Conservation (phyloP, 768 basidiomycete species). For the Boletus vermiculosoides region DNA sequence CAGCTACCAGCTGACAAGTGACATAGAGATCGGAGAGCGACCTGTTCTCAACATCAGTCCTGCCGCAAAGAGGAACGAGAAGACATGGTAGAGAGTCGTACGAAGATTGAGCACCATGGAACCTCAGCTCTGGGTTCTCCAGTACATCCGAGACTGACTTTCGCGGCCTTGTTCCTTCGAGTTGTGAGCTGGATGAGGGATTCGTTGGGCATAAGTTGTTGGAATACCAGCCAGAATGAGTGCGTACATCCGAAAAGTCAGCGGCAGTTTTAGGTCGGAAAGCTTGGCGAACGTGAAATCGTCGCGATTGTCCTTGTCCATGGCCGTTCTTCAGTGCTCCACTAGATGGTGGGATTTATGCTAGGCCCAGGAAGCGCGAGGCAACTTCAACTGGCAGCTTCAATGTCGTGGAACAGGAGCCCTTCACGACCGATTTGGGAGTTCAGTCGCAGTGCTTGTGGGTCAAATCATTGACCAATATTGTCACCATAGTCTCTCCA, state of each 20-base stretch:
- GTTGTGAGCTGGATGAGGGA: conserved; percentile 59
- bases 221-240: background rate
- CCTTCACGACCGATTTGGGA: conserved; percentile 2
- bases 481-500: background rate
- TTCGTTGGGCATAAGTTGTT: background rate
- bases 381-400: background rate
- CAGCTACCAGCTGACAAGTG: conserved; percentile 86
- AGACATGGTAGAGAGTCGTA: conserved; percentile 31
- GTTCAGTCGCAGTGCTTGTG: background rate
- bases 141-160: conserved; percentile 75
- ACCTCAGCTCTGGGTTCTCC: conserved; percentile 77
- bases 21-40: conserved; percentile 91
- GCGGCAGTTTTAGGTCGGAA: conserved; percentile 82
- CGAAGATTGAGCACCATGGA: conserved; percentile 82
- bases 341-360: background rate
- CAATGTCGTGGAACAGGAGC: background rate
- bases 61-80: conserved; percentile 7
- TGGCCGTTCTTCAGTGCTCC: conserved; percentile 17
- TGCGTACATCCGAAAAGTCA: conserved; percentile 80
- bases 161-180: conserved; percentile 79
- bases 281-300: conserved; percentile 93
- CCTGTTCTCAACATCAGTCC: conserved; percentile 43
- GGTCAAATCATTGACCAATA: background rate
- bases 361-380: background rate
- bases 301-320: conserved; percentile 69